A percentile compares a stretch with the other conserved stretches of the same genome.
phyloP scores from a whole-genome alignment of 257 asterid genomes.

The Nicotiana knightiana region DNA sequence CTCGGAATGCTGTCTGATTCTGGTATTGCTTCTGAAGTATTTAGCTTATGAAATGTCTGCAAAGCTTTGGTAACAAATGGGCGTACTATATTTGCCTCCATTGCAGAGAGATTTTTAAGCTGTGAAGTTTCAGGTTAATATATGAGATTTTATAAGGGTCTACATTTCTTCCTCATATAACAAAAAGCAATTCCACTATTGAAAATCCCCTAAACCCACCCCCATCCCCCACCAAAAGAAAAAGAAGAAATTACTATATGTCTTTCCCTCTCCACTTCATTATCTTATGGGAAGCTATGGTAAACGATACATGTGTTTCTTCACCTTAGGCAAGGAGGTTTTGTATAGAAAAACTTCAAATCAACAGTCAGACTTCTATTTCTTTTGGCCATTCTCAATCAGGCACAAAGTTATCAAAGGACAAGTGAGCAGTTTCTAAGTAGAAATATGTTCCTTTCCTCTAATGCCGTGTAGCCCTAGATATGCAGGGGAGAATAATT shows the following conservation, averaged over 20 bases:
- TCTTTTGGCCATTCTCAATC: background rate
- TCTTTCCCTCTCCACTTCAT: background rate
- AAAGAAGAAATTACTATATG: background rate
- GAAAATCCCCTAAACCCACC: background rate
- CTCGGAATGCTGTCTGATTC: slow-evolving; percentile 46
- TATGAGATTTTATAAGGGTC: background rate
- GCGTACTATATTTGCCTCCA: slow-evolving; percentile 94
- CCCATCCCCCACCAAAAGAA: background rate
- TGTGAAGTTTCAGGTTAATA: slow-evolving; percentile 25
- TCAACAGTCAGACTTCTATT: background rate
- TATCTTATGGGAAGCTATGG: background rate
- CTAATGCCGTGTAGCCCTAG: background rate
- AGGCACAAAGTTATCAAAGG: background rate
- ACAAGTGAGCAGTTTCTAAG: background rate
- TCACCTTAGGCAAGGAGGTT: background rate
- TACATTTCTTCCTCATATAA: background rate
- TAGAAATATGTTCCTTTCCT: background rate
- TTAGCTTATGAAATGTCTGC: slow-evolving; percentile 62
- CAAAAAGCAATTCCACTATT: background rate
- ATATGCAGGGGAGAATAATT: background rate
- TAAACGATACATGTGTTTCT: background rate
- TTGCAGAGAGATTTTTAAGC: slow-evolving; percentile 88
- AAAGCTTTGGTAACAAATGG: slow-evolving; percentile 87
- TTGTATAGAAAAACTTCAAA: background rate
- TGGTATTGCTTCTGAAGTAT: slow-evolving; percentile 72